Evolutionary conservation across 768 basidiomycete species (phyloP), one percentile per base, ranked within the genome.

Genomic region (Leccinum aurantiacum): DNA sequence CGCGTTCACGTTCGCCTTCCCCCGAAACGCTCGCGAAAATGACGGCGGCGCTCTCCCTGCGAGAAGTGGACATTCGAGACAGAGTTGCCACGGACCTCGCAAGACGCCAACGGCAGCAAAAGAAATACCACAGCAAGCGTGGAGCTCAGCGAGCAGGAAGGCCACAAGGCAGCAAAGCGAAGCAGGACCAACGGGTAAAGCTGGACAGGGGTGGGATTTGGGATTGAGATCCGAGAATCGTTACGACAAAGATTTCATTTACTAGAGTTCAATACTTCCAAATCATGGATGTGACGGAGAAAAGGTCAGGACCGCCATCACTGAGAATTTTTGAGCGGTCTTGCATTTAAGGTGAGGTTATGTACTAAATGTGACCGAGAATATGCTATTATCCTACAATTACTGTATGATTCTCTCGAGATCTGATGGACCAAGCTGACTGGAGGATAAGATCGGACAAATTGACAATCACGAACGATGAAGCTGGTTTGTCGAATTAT

Each of bases 91-190:
- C 80, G 11, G 86, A 93, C 65, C 75, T 91, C 19, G 74, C 79
- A 3, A 87, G 84, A 67, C 86, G 84, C 3, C 80, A 83, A 19
- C 82, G 82, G 59, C 82, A 90, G 65, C 82, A 89, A 68, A 80
- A 82, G 59, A 91, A 91, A 71, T 84, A 90, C 70, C 93, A 95
- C 76, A 85, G 90, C 1, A 91, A 88, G 73, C 83, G 86, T 62
- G 80, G 82, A 7, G 79, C 79, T 3, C 81, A 83, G 56, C 79
- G 84, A 57, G 83, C 80, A 29, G 90, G 90, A 25, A 78, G 91
- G 41, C 78, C 85, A 24, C 85, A 87, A 64, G 93, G 93, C 22
- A 93, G 90, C 71, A 95, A 95, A 71, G 87, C 87, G 57, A 95
- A 93, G 75, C 85, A 87, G 68, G 90, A 93, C 67, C 82, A 75